These are phyloP conservation scores for Picea engelmannii DNA, from an alignment of 83 land plant species.

Conservation along the genomic window DNA sequence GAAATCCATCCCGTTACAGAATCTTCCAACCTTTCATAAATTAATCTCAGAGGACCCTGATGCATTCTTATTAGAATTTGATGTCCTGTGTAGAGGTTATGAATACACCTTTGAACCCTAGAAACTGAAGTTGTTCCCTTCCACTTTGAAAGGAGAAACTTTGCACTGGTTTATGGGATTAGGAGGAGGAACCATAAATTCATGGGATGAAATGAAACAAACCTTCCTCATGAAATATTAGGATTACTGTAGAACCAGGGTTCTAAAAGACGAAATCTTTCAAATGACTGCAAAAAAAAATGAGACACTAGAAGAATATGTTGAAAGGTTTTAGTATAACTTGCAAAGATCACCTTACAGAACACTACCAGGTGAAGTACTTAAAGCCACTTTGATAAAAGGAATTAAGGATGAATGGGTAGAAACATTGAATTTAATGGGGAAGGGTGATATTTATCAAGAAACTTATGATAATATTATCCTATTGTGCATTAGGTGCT, in stretches of 20 bases:
- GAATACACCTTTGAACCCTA: no score
- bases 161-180: background rate
- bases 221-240: background rate
- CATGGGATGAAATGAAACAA: background rate
- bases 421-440: background rate
- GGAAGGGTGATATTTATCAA: background rate
- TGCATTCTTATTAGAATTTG: no score
- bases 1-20: no score
- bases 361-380: background rate
- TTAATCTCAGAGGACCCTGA: no score
- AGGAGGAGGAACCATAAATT: background rate
- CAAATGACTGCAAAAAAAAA: no score
- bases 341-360: background rate
- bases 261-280: no score
- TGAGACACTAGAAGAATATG: background rate
- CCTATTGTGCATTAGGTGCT: no score
- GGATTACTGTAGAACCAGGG: background rate
- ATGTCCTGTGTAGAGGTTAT: no score
- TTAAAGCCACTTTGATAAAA: no score
- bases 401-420: background rate
- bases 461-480: no score
- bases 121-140: no score
- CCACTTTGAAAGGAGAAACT: background rate
- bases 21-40: no score
- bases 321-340: background rate